Percentiles rank a stretch among this genome's conserved stretches.
Evolutionary conservation across 2,329 filamentous ascomycete species (phyloP).

Genomic region (Claviceps humidiphila): DNA sequence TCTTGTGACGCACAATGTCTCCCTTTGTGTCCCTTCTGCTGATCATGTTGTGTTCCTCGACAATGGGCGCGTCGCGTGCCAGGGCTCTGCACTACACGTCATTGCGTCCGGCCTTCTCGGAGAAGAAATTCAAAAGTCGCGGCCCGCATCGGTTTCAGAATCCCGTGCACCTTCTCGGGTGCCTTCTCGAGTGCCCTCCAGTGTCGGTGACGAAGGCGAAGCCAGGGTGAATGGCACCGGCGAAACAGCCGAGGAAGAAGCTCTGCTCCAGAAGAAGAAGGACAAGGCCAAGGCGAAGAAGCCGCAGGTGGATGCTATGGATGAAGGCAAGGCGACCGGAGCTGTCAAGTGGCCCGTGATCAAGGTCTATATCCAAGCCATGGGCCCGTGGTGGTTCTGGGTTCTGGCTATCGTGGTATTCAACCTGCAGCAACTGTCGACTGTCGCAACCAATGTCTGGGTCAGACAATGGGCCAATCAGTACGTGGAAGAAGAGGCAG

Average conservation of each 20-base stretch:
- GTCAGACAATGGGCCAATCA: slow-evolving; percentile 92
- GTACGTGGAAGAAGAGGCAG: slow-evolving; percentile 40
- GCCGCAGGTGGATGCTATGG: slow-evolving; percentile 40
- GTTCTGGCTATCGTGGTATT: slow-evolving; percentile 62
- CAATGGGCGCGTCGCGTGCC: slow-evolving; percentile 65
- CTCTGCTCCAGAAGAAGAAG: slow-evolving; percentile 29
- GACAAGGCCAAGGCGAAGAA: slow-evolving; percentile 26
- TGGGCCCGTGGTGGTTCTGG: slow-evolving; percentile 99
- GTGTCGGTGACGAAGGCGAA: slow-evolving; percentile 48
- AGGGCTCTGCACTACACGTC: slow-evolving; percentile 67
- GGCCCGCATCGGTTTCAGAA: slow-evolving; percentile 51
- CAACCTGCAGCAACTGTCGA: slow-evolving; percentile 66
- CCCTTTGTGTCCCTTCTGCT: slow-evolving; percentile 71
- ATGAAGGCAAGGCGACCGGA: slow-evolving; percentile 71
- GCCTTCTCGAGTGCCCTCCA: slow-evolving; percentile 65
- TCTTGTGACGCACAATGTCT: slow-evolving; percentile 86
- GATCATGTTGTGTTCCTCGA: slow-evolving; percentile 75
- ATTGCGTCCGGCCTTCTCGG: slow-evolving; percentile 80
- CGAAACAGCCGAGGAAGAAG: slow-evolving; percentile 31
- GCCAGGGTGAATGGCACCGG: slow-evolving; percentile 39
- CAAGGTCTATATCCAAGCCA: slow-evolving; percentile 69
- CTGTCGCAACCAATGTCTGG: slow-evolving; percentile 85
- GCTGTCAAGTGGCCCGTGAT: slow-evolving; percentile 83
- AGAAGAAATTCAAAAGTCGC: slow-evolving; percentile 66
- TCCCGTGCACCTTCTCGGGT: slow-evolving; percentile 68